Conservation (phyloP, 768 basidiomycete genomes). For the Mycena sanguinolenta region DNA sequence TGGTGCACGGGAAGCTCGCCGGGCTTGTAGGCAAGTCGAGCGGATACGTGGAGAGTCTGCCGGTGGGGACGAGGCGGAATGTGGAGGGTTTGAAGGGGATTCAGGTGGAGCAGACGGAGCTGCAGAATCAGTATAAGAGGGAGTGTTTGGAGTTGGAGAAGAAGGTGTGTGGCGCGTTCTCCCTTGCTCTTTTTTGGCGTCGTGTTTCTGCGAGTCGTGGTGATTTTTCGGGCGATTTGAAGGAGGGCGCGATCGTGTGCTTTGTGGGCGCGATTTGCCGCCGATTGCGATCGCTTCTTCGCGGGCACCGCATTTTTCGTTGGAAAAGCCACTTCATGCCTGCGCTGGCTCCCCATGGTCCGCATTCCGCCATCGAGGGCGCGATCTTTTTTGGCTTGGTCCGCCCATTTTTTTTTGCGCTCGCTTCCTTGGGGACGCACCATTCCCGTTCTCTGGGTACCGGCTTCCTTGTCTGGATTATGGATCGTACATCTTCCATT, state of each 20-base stretch:
- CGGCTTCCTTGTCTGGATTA: no score
- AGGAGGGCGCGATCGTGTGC: background rate
- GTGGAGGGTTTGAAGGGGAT: constrained; percentile 95
- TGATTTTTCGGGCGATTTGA: background rate
- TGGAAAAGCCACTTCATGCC: no score
- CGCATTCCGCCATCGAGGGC: no score
- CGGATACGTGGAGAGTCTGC: constrained; percentile 93
- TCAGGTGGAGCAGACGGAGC: constrained; percentile 90
- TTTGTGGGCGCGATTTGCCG: no score
- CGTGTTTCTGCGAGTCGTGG: background rate
- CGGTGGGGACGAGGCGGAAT: constrained; percentile 83
- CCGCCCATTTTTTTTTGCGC: no score
- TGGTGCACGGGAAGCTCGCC: constrained; percentile 91
- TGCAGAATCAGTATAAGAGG: constrained; percentile 94
- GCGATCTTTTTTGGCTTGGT: no score
- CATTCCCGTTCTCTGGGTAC: no score
- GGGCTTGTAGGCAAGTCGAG: constrained; percentile 91
- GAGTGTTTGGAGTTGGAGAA: constrained; percentile 97
- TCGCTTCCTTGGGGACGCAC: no score
- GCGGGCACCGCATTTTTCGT: no score
- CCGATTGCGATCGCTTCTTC: no score
- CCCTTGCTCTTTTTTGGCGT: background rate
- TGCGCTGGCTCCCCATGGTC: no score
- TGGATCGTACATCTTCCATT: no score
- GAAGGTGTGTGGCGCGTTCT: constrained; percentile 69